Evolutionary conservation across 108 stramenopile genomes (phyloP).

Genomic region (Skeletonema menzelii): DNA sequence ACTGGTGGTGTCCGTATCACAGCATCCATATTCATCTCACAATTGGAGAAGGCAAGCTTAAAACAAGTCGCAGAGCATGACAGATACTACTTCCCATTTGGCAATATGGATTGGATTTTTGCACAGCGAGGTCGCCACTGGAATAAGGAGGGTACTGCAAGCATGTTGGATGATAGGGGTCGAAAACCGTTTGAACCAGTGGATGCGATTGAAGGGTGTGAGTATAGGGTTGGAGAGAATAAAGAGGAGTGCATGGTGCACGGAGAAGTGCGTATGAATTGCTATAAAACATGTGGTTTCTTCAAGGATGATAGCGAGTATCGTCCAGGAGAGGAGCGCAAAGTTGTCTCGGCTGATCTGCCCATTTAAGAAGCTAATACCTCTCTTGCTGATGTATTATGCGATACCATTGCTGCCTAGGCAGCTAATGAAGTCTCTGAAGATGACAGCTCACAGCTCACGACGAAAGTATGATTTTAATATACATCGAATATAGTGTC

Average conservation of each 20-base stretch:
- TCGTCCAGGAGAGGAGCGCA: neutral
- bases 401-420: no score
- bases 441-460: no score
- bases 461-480: no score
- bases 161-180: slow-evolving; percentile 1
- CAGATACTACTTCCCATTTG: slow-evolving; percentile 6
- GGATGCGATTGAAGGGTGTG: neutral
- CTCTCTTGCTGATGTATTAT: no score
- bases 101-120: slow-evolving; percentile 8
- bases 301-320: neutral
- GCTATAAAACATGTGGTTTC: slow-evolving; percentile 10
- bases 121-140: slow-evolving; percentile 5
- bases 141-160: slow-evolving; percentile 7
- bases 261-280: slow-evolving; percentile 2
- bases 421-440: no score
- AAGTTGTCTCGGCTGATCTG: neutral
- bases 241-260: slow-evolving; percentile 2
- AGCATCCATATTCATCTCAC: slow-evolving; percentile 1
- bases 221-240: neutral
- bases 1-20: slow-evolving; percentile 4
- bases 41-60: slow-evolving; percentile 2
- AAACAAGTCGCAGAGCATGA: slow-evolving; percentile 6
- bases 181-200: neutral
- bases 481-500: no score
- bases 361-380: neutral